Conservation (phyloP, 305 asterid genomes). For the Nicotiana rustica region DNA sequence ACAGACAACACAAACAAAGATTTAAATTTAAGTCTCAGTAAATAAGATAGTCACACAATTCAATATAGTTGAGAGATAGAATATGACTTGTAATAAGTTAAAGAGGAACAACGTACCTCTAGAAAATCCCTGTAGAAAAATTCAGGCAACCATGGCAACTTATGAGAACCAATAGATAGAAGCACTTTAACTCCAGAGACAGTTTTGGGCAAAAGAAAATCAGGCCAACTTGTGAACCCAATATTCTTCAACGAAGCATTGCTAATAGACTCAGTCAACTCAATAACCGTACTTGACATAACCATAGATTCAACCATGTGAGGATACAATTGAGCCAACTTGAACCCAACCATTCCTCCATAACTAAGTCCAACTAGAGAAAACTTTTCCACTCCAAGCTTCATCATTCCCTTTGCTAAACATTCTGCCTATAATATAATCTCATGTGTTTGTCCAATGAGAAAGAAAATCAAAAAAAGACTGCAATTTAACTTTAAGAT, state of each 20-base stretch:
- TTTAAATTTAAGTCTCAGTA: too few relatives aligned
- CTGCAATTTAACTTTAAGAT: not conserved
- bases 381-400: constrained; percentile 43
- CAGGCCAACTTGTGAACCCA: constrained; percentile 8
- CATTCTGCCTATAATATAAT: constrained; percentile 37
- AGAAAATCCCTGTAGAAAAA: constrained; percentile 38
- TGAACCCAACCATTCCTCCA: constrained; percentile 43
- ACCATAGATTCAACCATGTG: constrained; percentile 40
- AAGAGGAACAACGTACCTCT: constrained; percentile 19
- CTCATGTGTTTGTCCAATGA: not conserved
- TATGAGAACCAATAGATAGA: constrained; percentile 34
- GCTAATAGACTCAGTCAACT: constrained; percentile 35
- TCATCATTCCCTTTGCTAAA: constrained; percentile 43
- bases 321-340: constrained; percentile 43
- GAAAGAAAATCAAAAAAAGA: not conserved
- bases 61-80: not conserved
- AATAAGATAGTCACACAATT: too few relatives aligned
- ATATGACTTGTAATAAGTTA: not conserved
- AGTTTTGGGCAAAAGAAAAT: constrained; percentile 40
- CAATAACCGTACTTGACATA: constrained; percentile 31
- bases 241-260: not conserved
- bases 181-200: constrained; percentile 22
- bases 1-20: too few relatives aligned
- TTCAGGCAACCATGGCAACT: constrained; percentile 38
- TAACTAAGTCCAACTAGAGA: constrained; percentile 46